Conservation (phyloP, 768 basidiomycete genomes). For the Boletus vinaceobasis region DNA sequence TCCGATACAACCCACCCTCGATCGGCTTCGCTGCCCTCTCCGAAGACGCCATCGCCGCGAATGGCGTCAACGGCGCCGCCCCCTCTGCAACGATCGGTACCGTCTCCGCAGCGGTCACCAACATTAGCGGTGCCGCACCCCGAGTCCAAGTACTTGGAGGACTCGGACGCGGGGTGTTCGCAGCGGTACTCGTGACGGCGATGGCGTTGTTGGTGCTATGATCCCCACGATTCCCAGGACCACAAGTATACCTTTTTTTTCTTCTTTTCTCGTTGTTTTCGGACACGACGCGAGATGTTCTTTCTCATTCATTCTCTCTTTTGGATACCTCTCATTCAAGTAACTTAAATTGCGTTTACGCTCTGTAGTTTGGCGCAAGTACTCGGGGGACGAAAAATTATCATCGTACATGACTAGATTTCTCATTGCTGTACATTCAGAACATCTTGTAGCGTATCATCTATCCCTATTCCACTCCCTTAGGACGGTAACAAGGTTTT, state of each 20-base stretch:
- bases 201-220: conserved; percentile 1
- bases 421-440: background rate
- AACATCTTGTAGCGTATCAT: conserved; percentile 3
- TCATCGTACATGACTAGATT: background rate
- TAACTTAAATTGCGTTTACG: background rate
- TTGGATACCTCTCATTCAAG: background rate
- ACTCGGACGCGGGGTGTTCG: background rate
- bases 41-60: conserved; percentile 18
- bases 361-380: background rate
- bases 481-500: background rate
- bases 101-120: conserved; percentile 44
- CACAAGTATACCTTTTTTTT: background rate
- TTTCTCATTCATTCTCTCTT: background rate
- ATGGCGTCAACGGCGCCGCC: conserved; percentile 32
- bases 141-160: background rate
- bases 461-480: background rate
- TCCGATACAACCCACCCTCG: conserved; percentile 45
- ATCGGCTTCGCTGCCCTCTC: conserved; percentile 53
- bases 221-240: background rate
- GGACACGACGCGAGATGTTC: background rate
- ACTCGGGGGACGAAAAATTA: background rate
- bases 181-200: background rate
- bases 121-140: conserved; percentile 1
- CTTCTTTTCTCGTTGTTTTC: background rate
- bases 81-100: conserved; percentile 60